Conservation (phyloP, 2,329 filamentous ascomycete species). For the Botryotinia calthae region DNA sequence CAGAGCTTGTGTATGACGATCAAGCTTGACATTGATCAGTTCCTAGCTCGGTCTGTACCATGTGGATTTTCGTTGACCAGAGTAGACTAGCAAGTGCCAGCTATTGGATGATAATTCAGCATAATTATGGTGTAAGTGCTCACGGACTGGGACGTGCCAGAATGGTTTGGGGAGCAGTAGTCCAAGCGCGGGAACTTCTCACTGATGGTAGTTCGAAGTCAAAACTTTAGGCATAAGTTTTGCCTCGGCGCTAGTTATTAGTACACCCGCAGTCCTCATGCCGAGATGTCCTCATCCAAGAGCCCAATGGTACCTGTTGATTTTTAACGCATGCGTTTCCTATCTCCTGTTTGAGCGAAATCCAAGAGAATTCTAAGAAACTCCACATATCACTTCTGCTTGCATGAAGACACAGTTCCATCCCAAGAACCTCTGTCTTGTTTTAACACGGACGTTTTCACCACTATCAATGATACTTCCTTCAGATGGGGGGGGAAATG, state of each 20-base stretch:
- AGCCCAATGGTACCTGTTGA: background rate
- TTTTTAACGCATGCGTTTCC: background rate
- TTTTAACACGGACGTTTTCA: background rate
- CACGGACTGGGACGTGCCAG: background rate
- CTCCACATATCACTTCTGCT: background rate
- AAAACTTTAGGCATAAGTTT: background rate
- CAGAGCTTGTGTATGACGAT: background rate
- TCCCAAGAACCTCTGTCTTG: background rate
- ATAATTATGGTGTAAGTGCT: background rate
- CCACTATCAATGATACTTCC: background rate
- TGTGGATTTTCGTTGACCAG: background rate
- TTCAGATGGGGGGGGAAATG: background rate
- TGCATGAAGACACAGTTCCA: background rate
- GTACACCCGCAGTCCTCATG: background rate
- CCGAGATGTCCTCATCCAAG: background rate
- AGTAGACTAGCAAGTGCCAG: background rate
- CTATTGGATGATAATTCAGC: background rate
- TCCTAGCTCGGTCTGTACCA: background rate
- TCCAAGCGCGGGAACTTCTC: background rate
- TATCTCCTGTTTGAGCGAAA: background rate
- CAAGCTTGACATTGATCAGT: background rate
- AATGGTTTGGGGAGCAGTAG: constrained; percentile 7
- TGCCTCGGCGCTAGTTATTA: background rate
- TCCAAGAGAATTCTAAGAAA: too few species aligned
- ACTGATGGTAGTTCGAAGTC: background rate